Evolutionary conservation across 495 filamentous ascomycete species (phyloP).

Genomic region (Entonaema liquescens): DNA sequence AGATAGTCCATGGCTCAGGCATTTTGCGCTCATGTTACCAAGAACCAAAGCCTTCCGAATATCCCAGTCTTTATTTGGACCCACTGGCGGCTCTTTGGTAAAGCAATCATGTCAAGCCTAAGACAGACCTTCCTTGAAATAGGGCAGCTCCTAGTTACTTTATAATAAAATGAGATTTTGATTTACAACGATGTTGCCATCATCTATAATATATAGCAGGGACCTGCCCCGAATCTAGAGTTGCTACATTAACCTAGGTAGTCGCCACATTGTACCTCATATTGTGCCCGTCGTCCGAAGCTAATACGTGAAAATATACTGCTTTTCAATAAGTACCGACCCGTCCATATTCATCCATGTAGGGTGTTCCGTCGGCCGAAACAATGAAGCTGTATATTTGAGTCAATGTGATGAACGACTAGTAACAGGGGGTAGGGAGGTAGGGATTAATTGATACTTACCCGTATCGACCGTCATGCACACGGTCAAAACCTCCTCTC

Average conservation of each 20-base stretch:
- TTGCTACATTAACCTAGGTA: not conserved
- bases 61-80: not conserved
- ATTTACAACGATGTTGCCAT: constrained; percentile 2
- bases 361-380: not conserved
- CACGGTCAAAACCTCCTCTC: constrained; percentile 33
- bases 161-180: not conserved
- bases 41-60: not conserved
- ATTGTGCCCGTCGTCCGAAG: not conserved
- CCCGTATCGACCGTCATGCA: constrained; percentile 7
- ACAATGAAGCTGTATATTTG: not conserved
- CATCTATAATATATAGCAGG: not conserved
- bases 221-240: not conserved
- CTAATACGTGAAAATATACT: not conserved
- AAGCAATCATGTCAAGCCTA: not conserved
- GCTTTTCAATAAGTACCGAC: not conserved
- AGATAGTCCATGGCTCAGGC: no score
- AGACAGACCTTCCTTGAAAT: not conserved
- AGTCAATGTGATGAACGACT: not conserved
- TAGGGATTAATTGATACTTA: not conserved
- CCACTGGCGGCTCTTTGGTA: not conserved
- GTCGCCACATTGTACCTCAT: not conserved
- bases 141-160: not conserved
- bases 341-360: not conserved
- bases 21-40: not conserved
- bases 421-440: not conserved